Evolutionary conservation across 2,329 filamentous ascomycete genomes (phyloP), one percentile per base, ranked within the genome.

Genomic region (Exophiala viscosa): DNA sequence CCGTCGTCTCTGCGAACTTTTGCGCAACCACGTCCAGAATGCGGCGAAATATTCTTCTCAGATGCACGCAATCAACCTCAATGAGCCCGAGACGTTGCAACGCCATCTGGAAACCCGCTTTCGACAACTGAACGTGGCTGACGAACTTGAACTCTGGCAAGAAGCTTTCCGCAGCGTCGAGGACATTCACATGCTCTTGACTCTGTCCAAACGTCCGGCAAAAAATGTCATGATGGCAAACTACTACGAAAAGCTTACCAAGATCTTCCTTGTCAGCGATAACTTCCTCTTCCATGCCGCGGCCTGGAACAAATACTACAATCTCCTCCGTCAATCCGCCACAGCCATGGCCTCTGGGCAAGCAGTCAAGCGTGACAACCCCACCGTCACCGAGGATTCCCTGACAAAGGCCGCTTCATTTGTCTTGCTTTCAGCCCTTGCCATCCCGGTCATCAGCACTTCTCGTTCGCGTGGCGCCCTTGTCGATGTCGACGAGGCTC

Each of bases 201-300:
- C 87, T 77, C 82, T 97, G 64, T 97, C 92, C 86, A 97, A 97
- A 83, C 88, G 93, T 50, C 91, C 91, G 35, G 87, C 93, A 49
- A 97, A 97, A 86, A 96, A 96, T 71, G 81, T 96, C 69, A 97
- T 99, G 93, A 99, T 99, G 93, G 93, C 93, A 75, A 99, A 97
- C 79, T 99, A 99, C 81, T 99, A 97, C 74, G 93, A 99, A 81
- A 97, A 97, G 78, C 85, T 99, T 53, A 96, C 93, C 36, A 85
- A 91, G 60, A 99, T 99, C 71, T 99, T 99, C 81, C 83, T 99
- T 59, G 93, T 97, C 62, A 95, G 92, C 72, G 93, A 97, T 76
- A 99, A 99, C 80, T 97, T 97, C 71, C 85, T 99, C 41, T 99
- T 99, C 85, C 93, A 99, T 69, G 93, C 93, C 63, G 93, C 93